A percentile compares a stretch with the other conserved stretches of the same genome.
These are phyloP conservation scores for Monilinia fructigena DNA, from an alignment of 2,329 filamentous ascomycete genomes.

Conservation along the genomic window DNA sequence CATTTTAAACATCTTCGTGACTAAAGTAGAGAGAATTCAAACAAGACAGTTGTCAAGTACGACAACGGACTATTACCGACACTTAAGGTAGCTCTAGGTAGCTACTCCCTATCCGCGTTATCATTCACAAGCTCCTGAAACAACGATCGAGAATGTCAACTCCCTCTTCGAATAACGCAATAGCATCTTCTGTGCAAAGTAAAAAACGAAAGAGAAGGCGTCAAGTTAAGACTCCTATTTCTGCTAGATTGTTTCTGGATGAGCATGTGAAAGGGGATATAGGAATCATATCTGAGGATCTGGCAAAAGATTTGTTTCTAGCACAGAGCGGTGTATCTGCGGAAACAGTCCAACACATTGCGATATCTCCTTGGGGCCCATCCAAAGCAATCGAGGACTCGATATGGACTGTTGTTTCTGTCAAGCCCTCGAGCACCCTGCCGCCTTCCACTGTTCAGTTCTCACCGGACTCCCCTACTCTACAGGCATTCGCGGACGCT, in stretches of 20 bases:
- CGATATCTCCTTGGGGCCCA: constrained; percentile 72
- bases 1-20: neutral
- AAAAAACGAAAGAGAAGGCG: constrained; percentile 52
- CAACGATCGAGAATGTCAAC: constrained; percentile 14
- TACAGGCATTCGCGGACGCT: constrained; percentile 75
- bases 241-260: constrained; percentile 80
- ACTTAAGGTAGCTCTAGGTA: neutral
- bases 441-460: constrained; percentile 78
- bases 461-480: constrained; percentile 66
- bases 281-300: constrained; percentile 81
- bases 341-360: constrained; percentile 58
- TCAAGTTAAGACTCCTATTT: constrained; percentile 71
- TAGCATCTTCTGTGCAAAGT: constrained; percentile 4
- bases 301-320: constrained; percentile 78
- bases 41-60: constrained; percentile 3
- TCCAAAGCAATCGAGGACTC: constrained; percentile 56
- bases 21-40: neutral
- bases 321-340: constrained; percentile 49
- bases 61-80: neutral
- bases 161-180: neutral
- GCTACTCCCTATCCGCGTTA: constrained; percentile 3
- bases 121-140: neutral
- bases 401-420: constrained; percentile 82
- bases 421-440: constrained; percentile 61
- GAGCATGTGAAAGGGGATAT: constrained; percentile 82